Evolutionary conservation across 768 basidiomycete genomes (phyloP), one percentile per base, ranked within the genome.

Genomic region (Boletus patriciae): DNA sequence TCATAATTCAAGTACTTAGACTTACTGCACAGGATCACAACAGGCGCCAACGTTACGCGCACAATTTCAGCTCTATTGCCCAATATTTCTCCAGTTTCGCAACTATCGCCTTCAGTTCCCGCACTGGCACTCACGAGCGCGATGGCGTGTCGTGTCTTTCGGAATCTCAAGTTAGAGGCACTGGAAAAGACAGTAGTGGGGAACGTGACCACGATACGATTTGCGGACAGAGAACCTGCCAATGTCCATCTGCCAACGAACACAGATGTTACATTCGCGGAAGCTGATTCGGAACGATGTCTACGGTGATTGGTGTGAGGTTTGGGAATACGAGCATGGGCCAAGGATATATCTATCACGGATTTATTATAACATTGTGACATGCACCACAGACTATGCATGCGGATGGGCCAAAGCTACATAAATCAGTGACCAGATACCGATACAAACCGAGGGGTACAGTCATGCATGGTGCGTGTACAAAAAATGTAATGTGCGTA

Each of bases 61-160:
- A 54, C 59, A 13, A 50, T 60, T n/a, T 52, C 70, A 44, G 58
- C 65, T 23, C 25, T 67, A 49, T 55, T 53, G 12, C 48, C 62
- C n/a, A 47, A 49, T 16, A 23, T 66, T 38, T 56, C 73, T 15
- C 58, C 66, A 3, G 41, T 70, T 10, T 60, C 64, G 52, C 68
- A 66, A 27, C 46, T 62, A 16, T 54, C 64, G 43, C 66, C 68
- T 59, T 60, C 63, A 5, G 54, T 68, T 43, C 68, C 68, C 13
- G 70, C 69, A 9, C 44, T 75, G 16, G 66, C 71, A 21, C 46
- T 76, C 3, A 72, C 65, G 8, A 69, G 69, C 46, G 53, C 56
- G 27, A 75, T 75, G 71, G 71, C 69, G 8, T 70, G 71, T 55
- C 63, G 66, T 36, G 72, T 76, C 52, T 75, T 66, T 63, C 69